Evolutionary conservation across 2,329 filamentous ascomycete species (phyloP).

Genomic region (Phialophora macrospora): DNA sequence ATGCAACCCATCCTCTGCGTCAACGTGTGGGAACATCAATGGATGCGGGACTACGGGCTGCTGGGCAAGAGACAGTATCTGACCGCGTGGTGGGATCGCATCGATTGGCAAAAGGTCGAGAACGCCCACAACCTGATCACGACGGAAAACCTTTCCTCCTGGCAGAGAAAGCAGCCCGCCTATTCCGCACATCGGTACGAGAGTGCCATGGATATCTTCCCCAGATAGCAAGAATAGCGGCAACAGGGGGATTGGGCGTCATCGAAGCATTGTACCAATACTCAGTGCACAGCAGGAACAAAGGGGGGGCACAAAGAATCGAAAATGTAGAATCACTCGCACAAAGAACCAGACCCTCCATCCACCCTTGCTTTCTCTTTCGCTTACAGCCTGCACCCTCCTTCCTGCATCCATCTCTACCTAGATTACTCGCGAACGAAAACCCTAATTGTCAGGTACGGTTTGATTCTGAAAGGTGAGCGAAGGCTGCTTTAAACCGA

Average conservation of each 20-base stretch:
- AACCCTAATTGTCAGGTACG: no score
- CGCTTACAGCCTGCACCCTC: background rate
- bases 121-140: conserved; percentile 19
- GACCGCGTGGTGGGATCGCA: conserved; percentile 81
- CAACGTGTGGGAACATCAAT: conserved; percentile 96
- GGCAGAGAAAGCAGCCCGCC: conserved; percentile 2
- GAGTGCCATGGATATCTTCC: conserved; percentile 3
- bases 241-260: background rate
- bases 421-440: no score
- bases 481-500: no score
- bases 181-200: background rate
- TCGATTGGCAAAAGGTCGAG: conserved; percentile 80
- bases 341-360: background rate
- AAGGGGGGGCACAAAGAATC: background rate
- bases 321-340: background rate
- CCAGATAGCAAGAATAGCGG: background rate
- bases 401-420: background rate
- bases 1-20: conserved; percentile 73
- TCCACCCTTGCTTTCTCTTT: background rate
- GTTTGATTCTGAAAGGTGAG: no score
- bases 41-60: conserved; percentile 79
- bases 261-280: conserved; percentile 2
- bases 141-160: background rate
- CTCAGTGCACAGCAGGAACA: background rate
- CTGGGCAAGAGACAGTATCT: conserved; percentile 77